Conservation (phyloP, 1,139 yeast genomes). For the Pichia kudriavzevii region DNA sequence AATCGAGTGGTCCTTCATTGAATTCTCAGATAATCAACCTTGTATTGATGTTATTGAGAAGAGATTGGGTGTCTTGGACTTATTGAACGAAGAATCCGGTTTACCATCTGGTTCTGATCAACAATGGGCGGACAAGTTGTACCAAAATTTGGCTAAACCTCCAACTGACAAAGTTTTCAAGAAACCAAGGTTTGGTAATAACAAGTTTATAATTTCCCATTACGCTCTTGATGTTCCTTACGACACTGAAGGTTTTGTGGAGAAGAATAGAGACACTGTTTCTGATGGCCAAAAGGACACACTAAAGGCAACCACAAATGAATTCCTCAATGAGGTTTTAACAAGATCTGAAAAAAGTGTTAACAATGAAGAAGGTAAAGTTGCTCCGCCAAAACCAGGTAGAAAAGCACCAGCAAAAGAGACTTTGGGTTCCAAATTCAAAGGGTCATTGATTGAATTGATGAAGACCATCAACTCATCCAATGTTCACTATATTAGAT, state of each 20-base stretch:
- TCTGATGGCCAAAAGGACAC: slow-evolving; percentile 93
- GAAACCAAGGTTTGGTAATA: slow-evolving; percentile 91
- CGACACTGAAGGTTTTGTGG: slow-evolving; percentile 91
- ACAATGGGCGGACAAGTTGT: slow-evolving; percentile 86
- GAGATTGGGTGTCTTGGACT: slow-evolving; percentile 77
- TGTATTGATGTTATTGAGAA: slow-evolving; percentile 91
- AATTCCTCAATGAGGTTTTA: slow-evolving; percentile 55
- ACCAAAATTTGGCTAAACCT: slow-evolving; percentile 73
- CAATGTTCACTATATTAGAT: slow-evolving; percentile 92
- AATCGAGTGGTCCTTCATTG: slow-evolving; percentile 95
- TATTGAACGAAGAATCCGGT: slow-evolving; percentile 92
- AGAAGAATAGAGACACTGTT: slow-evolving; percentile 94
- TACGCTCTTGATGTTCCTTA: slow-evolving; percentile 93
- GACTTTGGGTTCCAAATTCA: slow-evolving; percentile 90
- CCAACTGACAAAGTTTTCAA: slow-evolving; percentile 77
- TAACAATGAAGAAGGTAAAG: slow-evolving; percentile 33
- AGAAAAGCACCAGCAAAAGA: slow-evolving; percentile 64
- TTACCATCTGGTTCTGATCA: slow-evolving; percentile 92
- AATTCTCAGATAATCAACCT: slow-evolving; percentile 94
- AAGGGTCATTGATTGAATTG: slow-evolving; percentile 82
- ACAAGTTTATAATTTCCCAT: slow-evolving; percentile 84
- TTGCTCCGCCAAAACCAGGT: slow-evolving; percentile 31
- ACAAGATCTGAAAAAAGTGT: slow-evolving; percentile 54
- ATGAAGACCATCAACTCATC: slow-evolving; percentile 92
- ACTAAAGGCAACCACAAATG: slow-evolving; percentile 60